These are phyloP conservation scores for Tetracladium marchalianum DNA, from an alignment of 495 filamentous ascomycete genomes.

Conservation along the genomic window DNA sequence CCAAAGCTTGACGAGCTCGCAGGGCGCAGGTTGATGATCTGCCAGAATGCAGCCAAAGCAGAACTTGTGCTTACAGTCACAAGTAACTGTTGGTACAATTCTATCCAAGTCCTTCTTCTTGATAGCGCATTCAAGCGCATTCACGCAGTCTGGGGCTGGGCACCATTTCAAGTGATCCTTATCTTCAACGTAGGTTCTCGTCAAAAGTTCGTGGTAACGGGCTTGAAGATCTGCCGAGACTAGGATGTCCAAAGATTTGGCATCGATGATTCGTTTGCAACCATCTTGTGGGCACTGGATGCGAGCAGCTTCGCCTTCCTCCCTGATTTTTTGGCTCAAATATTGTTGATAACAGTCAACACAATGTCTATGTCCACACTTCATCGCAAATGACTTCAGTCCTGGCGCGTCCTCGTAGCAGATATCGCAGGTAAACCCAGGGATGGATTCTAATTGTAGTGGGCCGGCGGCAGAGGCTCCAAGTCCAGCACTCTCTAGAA, in stretches of 20 bases:
- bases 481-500: constrained; percentile 80
- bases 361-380: constrained; percentile 92
- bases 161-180: constrained; percentile 94
- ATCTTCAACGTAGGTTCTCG: constrained; percentile 92
- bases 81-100: constrained; percentile 83
- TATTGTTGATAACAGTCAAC: constrained; percentile 90
- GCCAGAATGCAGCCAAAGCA: constrained; percentile 92
- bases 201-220: constrained; percentile 78
- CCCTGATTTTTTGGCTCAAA: constrained; percentile 79
- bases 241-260: constrained; percentile 74
- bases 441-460: constrained; percentile 57
- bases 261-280: constrained; percentile 86
- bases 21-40: constrained; percentile 92
- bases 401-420: constrained; percentile 83
- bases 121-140: constrained; percentile 78
- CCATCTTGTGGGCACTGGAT: constrained; percentile 87
- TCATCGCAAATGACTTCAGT: constrained; percentile 87
- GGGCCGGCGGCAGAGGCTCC: constrained; percentile 50
- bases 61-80: constrained; percentile 73
- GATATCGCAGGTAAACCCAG: constrained; percentile 84
- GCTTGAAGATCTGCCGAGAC: constrained; percentile 63
- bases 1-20: constrained; percentile 88
- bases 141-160: constrained; percentile 88
- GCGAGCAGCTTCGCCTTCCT: constrained; percentile 87
- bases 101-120: constrained; percentile 75